Evolutionary conservation across 257 asterid genomes (phyloP).

Genomic region (Coffea eugenioides): DNA sequence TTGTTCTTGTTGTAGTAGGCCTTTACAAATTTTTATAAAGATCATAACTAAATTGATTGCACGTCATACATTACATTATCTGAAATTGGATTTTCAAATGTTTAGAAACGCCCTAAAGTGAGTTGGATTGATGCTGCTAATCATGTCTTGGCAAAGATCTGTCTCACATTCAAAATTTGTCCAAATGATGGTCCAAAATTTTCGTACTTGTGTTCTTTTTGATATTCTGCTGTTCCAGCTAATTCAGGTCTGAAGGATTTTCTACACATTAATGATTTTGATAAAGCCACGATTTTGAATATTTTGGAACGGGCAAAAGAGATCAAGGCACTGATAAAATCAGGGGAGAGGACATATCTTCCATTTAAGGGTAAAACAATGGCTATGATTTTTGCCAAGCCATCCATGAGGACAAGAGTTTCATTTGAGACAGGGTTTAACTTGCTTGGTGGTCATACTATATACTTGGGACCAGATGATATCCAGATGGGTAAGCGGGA

Average conservation of each 20-base stretch:
- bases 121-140: not conserved
- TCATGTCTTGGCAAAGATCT: not conserved
- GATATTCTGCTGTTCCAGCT: conserved; percentile 41
- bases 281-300: conserved; percentile 69
- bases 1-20: not conserved
- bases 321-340: conserved; percentile 80
- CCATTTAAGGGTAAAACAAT: conserved; percentile 60
- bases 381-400: no score
- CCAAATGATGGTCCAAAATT: not conserved
- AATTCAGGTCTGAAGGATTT: conserved; percentile 73
- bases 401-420: no score
- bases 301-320: conserved; percentile 82
- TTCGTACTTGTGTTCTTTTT: conserved; percentile 3
- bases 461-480: no score
- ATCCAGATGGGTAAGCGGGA: no score
- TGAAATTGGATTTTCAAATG: conserved; percentile 4
- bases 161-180: not conserved
- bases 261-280: conserved; percentile 75
- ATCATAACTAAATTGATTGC: not conserved
- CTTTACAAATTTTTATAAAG: no score
- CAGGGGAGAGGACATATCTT: conserved; percentile 85
- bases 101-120: not conserved
- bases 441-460: no score
- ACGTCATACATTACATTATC: not conserved
- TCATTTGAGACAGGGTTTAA: no score